Evolutionary conservation across 129 eudicot species (phyloP), one percentile per base, ranked within the genome.

Genomic region (Flaveria bidentis): DNA sequence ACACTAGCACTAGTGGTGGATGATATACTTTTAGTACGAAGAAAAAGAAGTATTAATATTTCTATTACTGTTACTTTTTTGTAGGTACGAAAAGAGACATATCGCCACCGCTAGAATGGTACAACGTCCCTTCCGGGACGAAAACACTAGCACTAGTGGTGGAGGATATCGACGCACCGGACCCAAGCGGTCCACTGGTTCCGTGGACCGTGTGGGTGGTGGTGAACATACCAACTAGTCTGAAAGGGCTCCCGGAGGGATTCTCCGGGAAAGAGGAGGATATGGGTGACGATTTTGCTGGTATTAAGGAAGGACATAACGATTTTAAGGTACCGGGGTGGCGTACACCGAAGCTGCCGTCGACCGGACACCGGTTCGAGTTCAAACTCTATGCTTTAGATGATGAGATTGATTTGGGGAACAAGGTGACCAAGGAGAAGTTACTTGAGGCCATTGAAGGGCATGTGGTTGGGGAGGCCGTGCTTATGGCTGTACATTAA

Each of bases 61-160:
- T 4, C 5, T 30, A 5, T 36, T 4, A 36, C 7, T 5, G 4
- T 36, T 36, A 36, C 7, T 5, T 5, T 33, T 4, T 36, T 36
- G 1, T 36, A 80, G 84, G 96, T 16, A 83, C 96, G 3, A 22
- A 88, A 75, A 81, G 44, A 13, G 81, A 71, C 76, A 68, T 90
- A 15, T 93, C 98, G 10, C 98, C 96, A 15, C 98, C 98, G 0
- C 17, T 93, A 16, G 96, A 93, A 60, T 93, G 98, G 98, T 87
- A 93, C 80, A 93, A 93, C 70, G 64, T 93, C 23, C 95, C 98
- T 0, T 68, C 67, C 10, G 91, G 85, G 74, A 84, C 95, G 0
- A 90, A 90, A 82, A 75, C 84, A 67, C 64, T 93, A 79, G 96
- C 98, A 18, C 72, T 93, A 28, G 85, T 93, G 25, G 98, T 85